Evolutionary conservation across 768 basidiomycete species (phyloP).

Genomic region (Piloderma croceum): DNA sequence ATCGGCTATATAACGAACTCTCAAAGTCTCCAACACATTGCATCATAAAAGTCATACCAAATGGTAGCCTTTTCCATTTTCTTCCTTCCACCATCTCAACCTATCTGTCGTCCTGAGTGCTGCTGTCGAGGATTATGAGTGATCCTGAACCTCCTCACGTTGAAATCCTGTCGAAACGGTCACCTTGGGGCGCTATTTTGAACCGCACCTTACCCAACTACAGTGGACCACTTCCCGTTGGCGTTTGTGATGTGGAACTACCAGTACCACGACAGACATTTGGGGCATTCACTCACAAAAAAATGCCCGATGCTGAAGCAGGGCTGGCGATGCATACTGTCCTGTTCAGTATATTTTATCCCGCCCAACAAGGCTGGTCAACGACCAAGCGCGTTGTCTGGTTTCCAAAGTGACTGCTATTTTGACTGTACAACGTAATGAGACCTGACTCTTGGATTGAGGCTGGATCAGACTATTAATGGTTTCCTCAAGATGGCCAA

Average conservation of each 20-base stretch:
- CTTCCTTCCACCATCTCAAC: no score
- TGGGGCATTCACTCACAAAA: conserved; percentile 21
- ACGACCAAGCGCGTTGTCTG: conserved; percentile 10
- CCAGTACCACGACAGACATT: conserved; percentile 21
- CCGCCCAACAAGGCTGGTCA: conserved; percentile 11
- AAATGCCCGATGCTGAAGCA: conserved; percentile 14
- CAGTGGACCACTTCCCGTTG: conserved; percentile 24
- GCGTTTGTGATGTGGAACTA: conserved; percentile 29
- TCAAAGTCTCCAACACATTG: no score
- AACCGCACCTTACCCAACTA: conserved; percentile 25
- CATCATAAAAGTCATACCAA: no score
- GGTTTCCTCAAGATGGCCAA: conserved; percentile 28
- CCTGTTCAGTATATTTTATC: conserved; percentile 29
- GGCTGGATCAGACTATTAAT: conserved; percentile 27
- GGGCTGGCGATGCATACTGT: conserved; percentile 26
- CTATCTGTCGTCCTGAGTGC: no score
- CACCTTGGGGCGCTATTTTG: conserved; percentile 25
- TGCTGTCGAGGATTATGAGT: no score
- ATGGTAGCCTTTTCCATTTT: no score
- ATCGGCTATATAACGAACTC: no score
- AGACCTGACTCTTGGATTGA: conserved; percentile 5
- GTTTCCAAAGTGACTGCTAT: conserved; percentile 23
- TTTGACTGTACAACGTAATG: background rate
- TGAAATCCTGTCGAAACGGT: no score
- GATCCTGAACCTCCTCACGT: no score